A percentile compares a stretch with the other conserved stretches of the same genome.
Evolutionary conservation across 441 rosid species (phyloP).

Genomic region (Pelargonium australe): DNA sequence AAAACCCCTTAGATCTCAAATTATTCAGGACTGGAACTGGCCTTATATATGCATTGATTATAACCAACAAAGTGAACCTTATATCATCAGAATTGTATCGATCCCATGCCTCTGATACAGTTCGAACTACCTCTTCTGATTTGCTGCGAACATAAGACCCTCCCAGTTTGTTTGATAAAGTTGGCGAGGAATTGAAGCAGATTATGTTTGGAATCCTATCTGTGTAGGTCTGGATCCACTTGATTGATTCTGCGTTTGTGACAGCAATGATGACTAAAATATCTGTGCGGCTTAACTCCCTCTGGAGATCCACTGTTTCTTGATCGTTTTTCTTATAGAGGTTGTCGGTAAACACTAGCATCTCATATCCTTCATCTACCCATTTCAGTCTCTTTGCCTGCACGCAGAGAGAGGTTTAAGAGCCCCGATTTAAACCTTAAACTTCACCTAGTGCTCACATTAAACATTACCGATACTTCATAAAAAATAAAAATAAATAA

Average conservation of each 20-base stretch:
- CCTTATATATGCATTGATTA: constrained; percentile 73
- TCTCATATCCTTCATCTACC: constrained; percentile 69
- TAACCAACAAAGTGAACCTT: constrained; percentile 67
- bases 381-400: constrained; percentile 78
- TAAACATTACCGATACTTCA: no score
- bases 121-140: constrained; percentile 42
- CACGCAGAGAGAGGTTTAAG: constrained; percentile 2
- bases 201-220: constrained; percentile 42
- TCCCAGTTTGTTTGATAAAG: constrained; percentile 51
- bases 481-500: no score
- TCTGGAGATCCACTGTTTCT: constrained; percentile 27
- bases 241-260: constrained; percentile 38
- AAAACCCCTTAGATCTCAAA: constrained; percentile 79
- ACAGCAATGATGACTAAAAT: constrained; percentile 56
- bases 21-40: constrained; percentile 67
- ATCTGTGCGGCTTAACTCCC: constrained; percentile 44
- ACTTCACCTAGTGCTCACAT: no score
- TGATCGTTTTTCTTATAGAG: constrained; percentile 23
- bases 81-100: constrained; percentile 73
- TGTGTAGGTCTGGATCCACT: constrained; percentile 51
- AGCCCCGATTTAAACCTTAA: no score
- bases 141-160: constrained; percentile 41
- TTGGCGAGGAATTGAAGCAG: constrained; percentile 52
- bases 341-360: constrained; percentile 51
- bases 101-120: constrained; percentile 75